Conservation (phyloP, 352 stramenopile genomes). For the Phytophthora pini region DNA sequence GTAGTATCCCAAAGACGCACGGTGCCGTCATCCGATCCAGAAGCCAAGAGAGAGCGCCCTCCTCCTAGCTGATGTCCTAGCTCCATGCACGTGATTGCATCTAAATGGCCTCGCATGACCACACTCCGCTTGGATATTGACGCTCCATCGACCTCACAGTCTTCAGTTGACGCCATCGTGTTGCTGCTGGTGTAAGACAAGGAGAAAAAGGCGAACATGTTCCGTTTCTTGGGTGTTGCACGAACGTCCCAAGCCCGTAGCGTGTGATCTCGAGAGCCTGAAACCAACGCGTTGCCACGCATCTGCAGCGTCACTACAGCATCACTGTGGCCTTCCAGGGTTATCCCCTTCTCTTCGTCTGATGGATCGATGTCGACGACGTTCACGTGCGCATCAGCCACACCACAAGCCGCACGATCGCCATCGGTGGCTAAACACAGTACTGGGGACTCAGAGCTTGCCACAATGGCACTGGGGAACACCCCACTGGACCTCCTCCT, state of each 20-base stretch:
- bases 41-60: conserved; percentile 63
- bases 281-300: conserved; percentile 68
- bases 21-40: conserved; percentile 70
- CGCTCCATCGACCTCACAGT: conserved; percentile 55
- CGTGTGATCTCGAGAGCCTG: conserved; percentile 74
- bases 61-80: conserved; percentile 73
- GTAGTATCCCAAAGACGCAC: conserved; percentile 82
- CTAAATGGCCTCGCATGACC: conserved; percentile 71
- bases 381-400: conserved; percentile 46
- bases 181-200: conserved; percentile 20
- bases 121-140: conserved; percentile 68
- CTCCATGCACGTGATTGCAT: conserved; percentile 70
- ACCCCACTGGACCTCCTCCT: conserved; percentile 32
- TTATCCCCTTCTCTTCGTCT: conserved; percentile 39
- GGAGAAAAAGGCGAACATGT: conserved; percentile 75
- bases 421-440: conserved; percentile 59
- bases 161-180: conserved; percentile 18
- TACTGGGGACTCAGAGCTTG: conserved; percentile 46
- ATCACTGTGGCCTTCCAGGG: conserved; percentile 66
- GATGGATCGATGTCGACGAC: conserved; percentile 47
- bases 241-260: conserved; percentile 77
- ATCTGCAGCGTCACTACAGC: conserved; percentile 64
- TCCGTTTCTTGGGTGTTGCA: conserved; percentile 60
- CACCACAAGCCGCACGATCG: conserved; percentile 59
- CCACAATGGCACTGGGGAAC: conserved; percentile 31